Percentiles rank a stretch among this genome's conserved stretches.
Evolutionary conservation across 2,329 filamentous ascomycete species (phyloP).

Genomic region (Corynespora cassiicola): DNA sequence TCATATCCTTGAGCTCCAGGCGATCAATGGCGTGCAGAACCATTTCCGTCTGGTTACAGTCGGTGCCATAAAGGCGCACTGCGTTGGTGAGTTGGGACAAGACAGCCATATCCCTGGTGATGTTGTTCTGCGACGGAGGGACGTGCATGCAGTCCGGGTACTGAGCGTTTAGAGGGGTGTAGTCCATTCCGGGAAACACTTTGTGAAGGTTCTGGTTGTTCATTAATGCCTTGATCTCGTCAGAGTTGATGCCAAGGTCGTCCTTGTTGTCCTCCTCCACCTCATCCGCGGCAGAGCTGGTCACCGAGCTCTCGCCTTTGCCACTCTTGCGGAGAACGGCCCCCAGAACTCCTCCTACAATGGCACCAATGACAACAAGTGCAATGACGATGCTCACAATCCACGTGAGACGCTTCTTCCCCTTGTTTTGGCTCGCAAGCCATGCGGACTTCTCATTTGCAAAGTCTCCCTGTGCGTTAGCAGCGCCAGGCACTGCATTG

Average conservation of each 20-base stretch:
- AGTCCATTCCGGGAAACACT: conserved; percentile 94
- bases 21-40: conserved; percentile 80
- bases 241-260: conserved; percentile 75
- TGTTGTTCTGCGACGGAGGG: conserved; percentile 89
- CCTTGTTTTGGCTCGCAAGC: conserved; percentile 64
- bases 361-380: conserved; percentile 71
- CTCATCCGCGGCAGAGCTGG: conserved; percentile 31
- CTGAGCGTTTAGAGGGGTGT: conserved; percentile 89
- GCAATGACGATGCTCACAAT: conserved; percentile 70
- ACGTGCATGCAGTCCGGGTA: conserved; percentile 81
- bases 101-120: conserved; percentile 89
- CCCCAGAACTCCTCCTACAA: conserved; percentile 77
- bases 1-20: conserved; percentile 76
- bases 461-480: conserved; percentile 25
- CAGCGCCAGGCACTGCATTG: conserved; percentile 57
- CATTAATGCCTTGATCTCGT: conserved; percentile 81
- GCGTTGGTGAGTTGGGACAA: conserved; percentile 89
- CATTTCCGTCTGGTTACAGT: conserved; percentile 98
- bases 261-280: conserved; percentile 72
- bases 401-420: conserved; percentile 73
- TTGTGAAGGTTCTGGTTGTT: conserved; percentile 85
- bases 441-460: conserved; percentile 71
- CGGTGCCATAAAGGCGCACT: conserved; percentile 89
- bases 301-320: conserved; percentile 18
- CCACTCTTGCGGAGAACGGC: conserved; percentile 66